Evolutionary conservation across 208 protist species (phyloP).

Genomic region (Trypanosoma vivax): DNA sequence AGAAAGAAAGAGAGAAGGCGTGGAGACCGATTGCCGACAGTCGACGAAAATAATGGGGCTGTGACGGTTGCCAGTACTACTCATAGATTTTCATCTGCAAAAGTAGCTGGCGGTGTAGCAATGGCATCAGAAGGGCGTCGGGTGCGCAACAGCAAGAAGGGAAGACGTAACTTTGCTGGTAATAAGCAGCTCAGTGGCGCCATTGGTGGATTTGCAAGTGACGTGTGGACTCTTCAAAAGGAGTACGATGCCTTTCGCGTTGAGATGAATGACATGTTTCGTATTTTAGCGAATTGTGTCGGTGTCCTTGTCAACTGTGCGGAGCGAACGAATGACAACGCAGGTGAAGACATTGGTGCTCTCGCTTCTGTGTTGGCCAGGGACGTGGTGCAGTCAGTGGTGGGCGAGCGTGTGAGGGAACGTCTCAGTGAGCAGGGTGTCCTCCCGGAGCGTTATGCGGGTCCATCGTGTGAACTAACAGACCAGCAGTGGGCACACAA

Average conservation of each 20-base stretch:
- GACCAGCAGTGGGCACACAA: constrained; percentile 21
- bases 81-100: too few relatives aligned
- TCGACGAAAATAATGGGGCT: too few relatives aligned
- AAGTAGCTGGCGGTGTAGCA: too few relatives aligned
- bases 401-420: constrained; percentile 10
- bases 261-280: constrained; percentile 14
- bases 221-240: background rate
- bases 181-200: background rate
- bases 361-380: constrained; percentile 2
- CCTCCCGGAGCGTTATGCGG: constrained; percentile 6
- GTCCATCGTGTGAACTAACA: constrained; percentile 5
- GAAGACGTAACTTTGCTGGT: background rate
- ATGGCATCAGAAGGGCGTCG: background rate
- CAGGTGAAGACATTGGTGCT: background rate
- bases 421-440: constrained; percentile 10
- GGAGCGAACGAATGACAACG: background rate
- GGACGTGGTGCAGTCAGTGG: constrained; percentile 12
- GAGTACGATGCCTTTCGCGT: background rate
- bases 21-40: too few relatives aligned
- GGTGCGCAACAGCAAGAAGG: background rate
- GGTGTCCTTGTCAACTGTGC: background rate
- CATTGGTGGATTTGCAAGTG: background rate
- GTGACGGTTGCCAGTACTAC: too few relatives aligned
- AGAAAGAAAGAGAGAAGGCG: too few relatives aligned
- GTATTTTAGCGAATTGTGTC: constrained; percentile 1